Conservation (phyloP, 202 grass and related monocot species). For the Bolboschoenoplectus hybrid region DNA sequence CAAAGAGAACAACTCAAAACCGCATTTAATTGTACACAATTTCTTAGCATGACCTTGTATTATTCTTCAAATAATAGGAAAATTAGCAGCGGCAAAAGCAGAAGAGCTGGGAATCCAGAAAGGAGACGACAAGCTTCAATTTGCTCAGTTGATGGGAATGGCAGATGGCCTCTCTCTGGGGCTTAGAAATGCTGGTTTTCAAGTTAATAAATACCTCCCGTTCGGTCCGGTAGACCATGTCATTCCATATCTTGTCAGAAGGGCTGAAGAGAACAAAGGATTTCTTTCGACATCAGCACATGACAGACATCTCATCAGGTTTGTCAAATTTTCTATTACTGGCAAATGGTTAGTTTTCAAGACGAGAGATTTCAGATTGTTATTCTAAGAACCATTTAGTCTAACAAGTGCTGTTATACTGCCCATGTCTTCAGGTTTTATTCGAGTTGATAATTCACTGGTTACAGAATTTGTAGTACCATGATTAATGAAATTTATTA, state of each 20-base stretch:
- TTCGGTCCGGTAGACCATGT: conserved; percentile 91
- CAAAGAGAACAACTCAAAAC: neutral
- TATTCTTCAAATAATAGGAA: conserved; percentile 39
- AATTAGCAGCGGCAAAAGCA: conserved; percentile 62
- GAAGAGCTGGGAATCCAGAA: conserved; percentile 65
- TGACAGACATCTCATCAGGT: conserved; percentile 60
- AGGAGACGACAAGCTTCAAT: conserved; percentile 67
- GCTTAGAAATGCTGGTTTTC: conserved; percentile 82
- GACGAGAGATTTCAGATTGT: neutral
- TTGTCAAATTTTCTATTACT: neutral
- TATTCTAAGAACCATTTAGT: neutral
- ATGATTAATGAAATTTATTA: neutral
- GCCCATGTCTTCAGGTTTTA: neutral
- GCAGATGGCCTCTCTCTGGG: conserved; percentile 77
- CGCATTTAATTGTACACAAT: neutral
- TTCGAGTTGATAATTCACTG: neutral
- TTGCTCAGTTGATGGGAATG: conserved; percentile 98
- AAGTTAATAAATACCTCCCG: conserved; percentile 90
- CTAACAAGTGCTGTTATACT: too few relatives aligned
- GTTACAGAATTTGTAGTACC: neutral
- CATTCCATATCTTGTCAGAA: conserved; percentile 90
- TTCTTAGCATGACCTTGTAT: neutral
- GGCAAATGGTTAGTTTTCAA: neutral
- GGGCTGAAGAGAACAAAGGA: conserved; percentile 91
- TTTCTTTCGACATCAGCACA: conserved; percentile 70